Evolutionary conservation across 306 rosid genomes (phyloP), one percentile per base, ranked within the genome.

Genomic region (Myrica gale): DNA sequence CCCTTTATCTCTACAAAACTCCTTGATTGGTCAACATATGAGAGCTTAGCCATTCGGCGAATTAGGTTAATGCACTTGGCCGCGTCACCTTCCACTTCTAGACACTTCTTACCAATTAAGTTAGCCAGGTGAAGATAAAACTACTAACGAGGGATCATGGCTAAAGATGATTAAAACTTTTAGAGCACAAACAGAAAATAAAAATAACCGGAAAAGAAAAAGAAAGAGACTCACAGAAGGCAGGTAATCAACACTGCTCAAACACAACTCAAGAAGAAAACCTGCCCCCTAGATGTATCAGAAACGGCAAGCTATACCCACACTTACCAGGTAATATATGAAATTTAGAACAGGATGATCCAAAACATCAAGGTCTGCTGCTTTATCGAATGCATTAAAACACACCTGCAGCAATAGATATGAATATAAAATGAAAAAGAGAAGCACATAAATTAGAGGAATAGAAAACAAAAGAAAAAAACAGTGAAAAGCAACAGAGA

Each of bases 311-410:
- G 37, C 37, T 32, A 75, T 75, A 77, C 23, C 32, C 48, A 54
- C 82, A 86, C 93, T 88, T 87, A 93, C 98, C 88, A 92, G 71
- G 82, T 90, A 95, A 78, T 92, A 95, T 68, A 89, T 79, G 4
- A 95, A 85, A 82, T 95, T 95, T 71, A 92, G 97, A 82, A 92
- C 69, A 48, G 99, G 97, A 85, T 92, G 99, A 88, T 87, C 85
- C 91, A 95, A 79, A 76, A 95, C 93, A 80, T 95, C 99, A 72
- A 95, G 97, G 84, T 95, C 73, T 2, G 97, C 99, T 58, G 89
- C 90, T 56, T 81, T 47, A 87, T 95, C 93, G 47, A 95, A 88
- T 68, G 96, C 97, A 81, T 91, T 81, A 41, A 95, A 88, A 84
- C 99, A 95, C 93, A 92, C 83, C 99, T 95, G 84, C 46, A 65